Base-by-base conservation (phyloP, 805 yeast genomes). In the Torulaspora gathmanii region DNA sequence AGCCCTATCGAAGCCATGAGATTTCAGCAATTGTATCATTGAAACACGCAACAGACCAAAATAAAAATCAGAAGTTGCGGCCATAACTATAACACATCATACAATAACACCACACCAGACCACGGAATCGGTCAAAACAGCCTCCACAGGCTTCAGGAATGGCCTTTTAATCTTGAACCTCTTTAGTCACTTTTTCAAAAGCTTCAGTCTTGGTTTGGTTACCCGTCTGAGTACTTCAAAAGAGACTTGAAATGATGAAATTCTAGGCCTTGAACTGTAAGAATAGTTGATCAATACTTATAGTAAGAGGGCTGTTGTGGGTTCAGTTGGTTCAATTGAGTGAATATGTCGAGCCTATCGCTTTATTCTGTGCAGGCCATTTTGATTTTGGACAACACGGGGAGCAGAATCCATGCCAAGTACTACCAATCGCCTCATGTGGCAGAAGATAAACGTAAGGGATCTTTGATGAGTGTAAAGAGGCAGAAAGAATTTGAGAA, bases 1-100 rank as follows among this genome's bases (percentile, higher is more conserved):
- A 51, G 90, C 80, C 55, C 80, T 75, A 50, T 87, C 96, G 57
- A 89, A 87, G 0, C 99, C 99, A 25, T 81, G 77, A 0, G 93
- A 80, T 50, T 87, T 80, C 42, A 91, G 72, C 46, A 71, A 61
- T 60, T 78, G 83, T 38, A 77, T 69, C 49, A 76, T 69, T 0
- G 81, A 69, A 36, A 78, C 65, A 30, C 81, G 64, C 26, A 75
- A 63, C 13, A 77, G 58, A 6, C 75, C 64, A 50, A 70, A 74
- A 54, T 69, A 70, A 60, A 78, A 75, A 31, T 73, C 75, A 36
- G 67, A 44, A 33, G 52, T 54, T 5, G 61, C 51, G 8, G 63
- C 54, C 55, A 58, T 56, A 20, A 6, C 36, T 13, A 22, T 2
- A 23, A n/a, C 3, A 5, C 27, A 34, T 34, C 37, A 34, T 34